phyloP scores from a whole-genome alignment of 345 rosid genomes.

The Geranium brycei region DNA sequence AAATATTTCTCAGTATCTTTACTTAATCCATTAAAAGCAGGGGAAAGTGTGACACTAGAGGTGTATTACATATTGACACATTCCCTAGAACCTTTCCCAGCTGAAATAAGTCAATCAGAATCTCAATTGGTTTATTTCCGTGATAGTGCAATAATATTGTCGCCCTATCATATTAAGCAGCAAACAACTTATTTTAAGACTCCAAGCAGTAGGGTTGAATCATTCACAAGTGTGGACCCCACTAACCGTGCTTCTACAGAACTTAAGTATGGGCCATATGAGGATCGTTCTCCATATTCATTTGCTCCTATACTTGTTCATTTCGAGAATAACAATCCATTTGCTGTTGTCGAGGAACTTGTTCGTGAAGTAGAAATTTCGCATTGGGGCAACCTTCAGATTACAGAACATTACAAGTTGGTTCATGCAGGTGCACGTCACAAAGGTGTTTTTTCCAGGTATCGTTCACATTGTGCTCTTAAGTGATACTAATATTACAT shows the following conservation, averaged over 20 bases:
- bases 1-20: constrained; percentile 44
- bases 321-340: constrained; percentile 87
- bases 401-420: constrained; percentile 77
- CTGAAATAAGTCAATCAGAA: constrained; percentile 85
- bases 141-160: constrained; percentile 63
- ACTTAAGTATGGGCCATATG: constrained; percentile 84
- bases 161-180: constrained; percentile 67
- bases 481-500: background rate
- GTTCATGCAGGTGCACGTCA: constrained; percentile 91
- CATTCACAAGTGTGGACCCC: constrained; percentile 79
- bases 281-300: constrained; percentile 57
- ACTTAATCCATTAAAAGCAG: constrained; percentile 42
- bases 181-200: constrained; percentile 71
- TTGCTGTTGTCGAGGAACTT: constrained; percentile 97
- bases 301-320: constrained; percentile 69
- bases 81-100: constrained; percentile 82
- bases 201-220: constrained; percentile 73
- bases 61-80: constrained; percentile 71
- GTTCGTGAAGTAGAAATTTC: constrained; percentile 88
- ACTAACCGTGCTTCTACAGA: constrained; percentile 59
- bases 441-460: constrained; percentile 96
- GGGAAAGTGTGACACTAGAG: constrained; percentile 63
- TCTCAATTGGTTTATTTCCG: constrained; percentile 79
- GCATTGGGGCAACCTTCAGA: constrained; percentile 94
- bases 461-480: constrained; percentile 11